A percentile compares a stretch with the other conserved stretches of the same genome.
phyloP scores from a whole-genome alignment of 106 monocot genomes.

The Gastrodia elata region DNA sequence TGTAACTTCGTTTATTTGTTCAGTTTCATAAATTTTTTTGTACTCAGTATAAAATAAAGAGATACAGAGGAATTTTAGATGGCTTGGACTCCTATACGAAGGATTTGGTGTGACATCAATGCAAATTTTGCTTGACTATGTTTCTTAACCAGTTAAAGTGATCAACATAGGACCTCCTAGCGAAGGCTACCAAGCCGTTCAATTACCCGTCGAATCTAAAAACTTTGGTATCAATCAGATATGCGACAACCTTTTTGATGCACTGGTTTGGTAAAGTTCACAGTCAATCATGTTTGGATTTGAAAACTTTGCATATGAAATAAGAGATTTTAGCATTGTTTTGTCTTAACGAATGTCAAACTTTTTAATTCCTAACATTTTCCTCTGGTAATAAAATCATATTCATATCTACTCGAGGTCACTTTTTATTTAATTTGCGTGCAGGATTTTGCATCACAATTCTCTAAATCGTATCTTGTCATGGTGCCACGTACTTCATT shows the following conservation, averaged over 20 bases:
- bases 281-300: too few species aligned
- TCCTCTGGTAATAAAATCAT: not conserved
- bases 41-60: too few species aligned
- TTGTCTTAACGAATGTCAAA: not conserved
- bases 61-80: too few species aligned
- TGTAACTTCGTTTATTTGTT: too few species aligned
- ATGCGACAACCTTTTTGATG: not conserved
- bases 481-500: constrained; percentile 2
- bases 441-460: not conserved
- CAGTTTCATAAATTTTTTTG: too few species aligned
- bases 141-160: too few species aligned
- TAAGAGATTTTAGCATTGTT: not conserved
- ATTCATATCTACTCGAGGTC: not conserved
- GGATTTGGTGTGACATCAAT: too few species aligned
- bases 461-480: not conserved
- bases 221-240: not conserved
- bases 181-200: too few species aligned
- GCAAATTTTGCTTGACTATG: too few species aligned
- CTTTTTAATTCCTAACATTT: not conserved
- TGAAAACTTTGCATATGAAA: not conserved
- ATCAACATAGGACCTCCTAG: too few species aligned
- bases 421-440: not conserved
- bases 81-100: too few species aligned
- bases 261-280: not conserved
- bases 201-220: too few species aligned